Base-by-base conservation (phyloP, 805 yeast species). In the Metschnikowia lachancei region DNA sequence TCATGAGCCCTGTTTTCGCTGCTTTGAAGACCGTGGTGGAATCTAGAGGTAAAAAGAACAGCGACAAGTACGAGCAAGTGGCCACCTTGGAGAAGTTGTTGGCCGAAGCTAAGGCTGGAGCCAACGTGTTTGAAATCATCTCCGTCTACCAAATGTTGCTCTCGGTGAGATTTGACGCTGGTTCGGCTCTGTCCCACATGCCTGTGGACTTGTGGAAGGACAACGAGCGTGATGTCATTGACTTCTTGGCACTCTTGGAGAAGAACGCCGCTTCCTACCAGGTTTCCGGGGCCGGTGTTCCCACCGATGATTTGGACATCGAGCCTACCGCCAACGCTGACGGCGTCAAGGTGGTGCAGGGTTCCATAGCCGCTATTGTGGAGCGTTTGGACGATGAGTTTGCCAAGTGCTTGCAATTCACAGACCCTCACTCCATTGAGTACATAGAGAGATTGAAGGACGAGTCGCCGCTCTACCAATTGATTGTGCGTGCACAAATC, bases 351-450 rank as follows among this genome's bases (percentile, higher is more conserved):
- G 82, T 78, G 56, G 77, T 94, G 45, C 76, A 83, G 50, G 99
- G 99, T 39, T 87, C 96, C 22, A 74, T 94, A 39, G 80, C 86
- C 39, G 83, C 97, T 8, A 80, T 87, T 49, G 85, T 92, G 51
- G 99, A 92, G 73, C 84, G 97, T 67, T 77, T 94, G 52, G 97
- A 90, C 63, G 98, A 92, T 61, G 99, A 94, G 72, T 85, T 91
- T 60, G 86, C 87, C 52, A 82, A 85, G 57, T 88, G 95, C 39
- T 77, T 94, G 59, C 90, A 91, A 64, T 81, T 81, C 56, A 83
- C 89, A 60, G 98, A 94, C 67, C 96, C 97, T 37, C 97, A 94
- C 65, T 86, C 97, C 19, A 83, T 88, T 47, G 99, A 94, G 67
- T 94, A 92, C 67, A 79, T 94, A 56, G 87, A 85, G 56, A 82